phyloP scores from a whole-genome alignment of 2,329 filamentous ascomycete species.

The Magnaporthales sp. region DNA sequence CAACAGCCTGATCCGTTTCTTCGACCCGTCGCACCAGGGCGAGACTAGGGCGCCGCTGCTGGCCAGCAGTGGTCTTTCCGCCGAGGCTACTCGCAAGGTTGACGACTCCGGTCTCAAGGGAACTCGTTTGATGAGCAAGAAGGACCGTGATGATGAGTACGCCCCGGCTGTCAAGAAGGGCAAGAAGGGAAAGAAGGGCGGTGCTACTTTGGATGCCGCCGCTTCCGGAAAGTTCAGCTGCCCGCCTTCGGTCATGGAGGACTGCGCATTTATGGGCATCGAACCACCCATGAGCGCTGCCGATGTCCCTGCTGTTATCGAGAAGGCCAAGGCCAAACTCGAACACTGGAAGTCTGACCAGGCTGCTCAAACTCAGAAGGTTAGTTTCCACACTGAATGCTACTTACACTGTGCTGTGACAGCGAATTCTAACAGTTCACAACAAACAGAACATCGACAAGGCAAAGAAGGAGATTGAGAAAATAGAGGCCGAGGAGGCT shows the following conservation, averaged over 20 bases:
- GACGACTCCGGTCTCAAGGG: constrained; percentile 82
- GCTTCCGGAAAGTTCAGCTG: constrained; percentile 62
- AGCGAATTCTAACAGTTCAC: not conserved
- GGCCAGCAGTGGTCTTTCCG: constrained; percentile 62
- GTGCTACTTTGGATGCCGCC: constrained; percentile 35
- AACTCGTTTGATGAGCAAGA: constrained; percentile 73
- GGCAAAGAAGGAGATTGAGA: constrained; percentile 90
- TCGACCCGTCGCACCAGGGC: constrained; percentile 63
- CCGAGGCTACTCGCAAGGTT: constrained; percentile 73
- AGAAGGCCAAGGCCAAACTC: constrained; percentile 91
- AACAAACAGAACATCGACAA: constrained; percentile 85
- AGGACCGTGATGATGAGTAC: constrained; percentile 81
- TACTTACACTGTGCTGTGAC: not conserved
- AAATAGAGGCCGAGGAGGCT: constrained; percentile 63
- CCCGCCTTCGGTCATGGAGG: constrained; percentile 85
- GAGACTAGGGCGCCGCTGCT: constrained; percentile 58
- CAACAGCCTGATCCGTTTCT: constrained; percentile 81
- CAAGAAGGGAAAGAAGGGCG: constrained; percentile 77
- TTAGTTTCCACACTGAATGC: constrained; percentile 37
- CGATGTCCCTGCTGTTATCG: constrained; percentile 69
- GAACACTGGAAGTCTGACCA: constrained; percentile 88
- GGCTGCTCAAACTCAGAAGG: constrained; percentile 79
- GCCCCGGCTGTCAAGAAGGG: constrained; percentile 74
- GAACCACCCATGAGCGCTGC: constrained; percentile 80
- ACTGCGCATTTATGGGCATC: constrained; percentile 75